Percentiles rank a stretch among this genome's conserved stretches.
Conservation (phyloP, 805 yeast genomes). For the Jamesozyma jinghongensis region DNA sequence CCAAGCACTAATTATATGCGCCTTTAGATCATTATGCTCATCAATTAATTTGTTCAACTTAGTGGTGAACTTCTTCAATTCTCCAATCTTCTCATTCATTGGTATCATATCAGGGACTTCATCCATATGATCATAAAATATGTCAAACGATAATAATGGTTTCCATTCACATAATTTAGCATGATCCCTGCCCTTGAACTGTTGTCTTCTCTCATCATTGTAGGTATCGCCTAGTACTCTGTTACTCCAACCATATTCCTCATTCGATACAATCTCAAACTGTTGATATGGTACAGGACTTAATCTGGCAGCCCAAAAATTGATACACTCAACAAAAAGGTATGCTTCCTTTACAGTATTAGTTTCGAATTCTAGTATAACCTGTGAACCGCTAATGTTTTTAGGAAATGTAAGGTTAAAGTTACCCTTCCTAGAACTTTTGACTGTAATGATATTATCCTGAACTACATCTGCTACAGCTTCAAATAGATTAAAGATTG, state of each 20-base stretch:
- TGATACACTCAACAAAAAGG: constrained; percentile 67
- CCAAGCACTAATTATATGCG: constrained; percentile 33
- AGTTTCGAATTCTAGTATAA: constrained; percentile 50
- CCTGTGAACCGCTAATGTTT: constrained; percentile 19
- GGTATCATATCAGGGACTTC: constrained; percentile 6
- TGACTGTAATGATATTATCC: constrained; percentile 21
- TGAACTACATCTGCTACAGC: constrained; percentile 22
- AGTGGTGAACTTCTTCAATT: constrained; percentile 33
- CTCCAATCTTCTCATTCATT: constrained; percentile 7
- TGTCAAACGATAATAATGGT: constrained; percentile 17
- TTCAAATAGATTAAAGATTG: constrained; percentile 22
- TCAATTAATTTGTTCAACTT: constrained; percentile 34
- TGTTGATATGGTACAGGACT: constrained; percentile 68
- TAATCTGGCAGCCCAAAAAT: constrained; percentile 83
- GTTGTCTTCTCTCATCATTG: neutral
- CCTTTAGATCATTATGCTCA: constrained; percentile 36
- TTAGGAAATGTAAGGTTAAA: constrained; percentile 21
- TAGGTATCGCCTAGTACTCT: constrained; percentile 7
- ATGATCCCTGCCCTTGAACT: too few relatives aligned
- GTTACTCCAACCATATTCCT: constrained; percentile 73
- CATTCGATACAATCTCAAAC: constrained; percentile 58
- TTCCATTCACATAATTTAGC: constrained; percentile 13
- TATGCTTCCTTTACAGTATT: constrained; percentile 58
- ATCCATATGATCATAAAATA: constrained; percentile 17
- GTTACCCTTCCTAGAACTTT: constrained; percentile 9